Percentiles rank a stretch among this genome's conserved stretches.
phyloP scores from a whole-genome alignment of 139 green algal species.

The Desmodesmus armatus region DNA sequence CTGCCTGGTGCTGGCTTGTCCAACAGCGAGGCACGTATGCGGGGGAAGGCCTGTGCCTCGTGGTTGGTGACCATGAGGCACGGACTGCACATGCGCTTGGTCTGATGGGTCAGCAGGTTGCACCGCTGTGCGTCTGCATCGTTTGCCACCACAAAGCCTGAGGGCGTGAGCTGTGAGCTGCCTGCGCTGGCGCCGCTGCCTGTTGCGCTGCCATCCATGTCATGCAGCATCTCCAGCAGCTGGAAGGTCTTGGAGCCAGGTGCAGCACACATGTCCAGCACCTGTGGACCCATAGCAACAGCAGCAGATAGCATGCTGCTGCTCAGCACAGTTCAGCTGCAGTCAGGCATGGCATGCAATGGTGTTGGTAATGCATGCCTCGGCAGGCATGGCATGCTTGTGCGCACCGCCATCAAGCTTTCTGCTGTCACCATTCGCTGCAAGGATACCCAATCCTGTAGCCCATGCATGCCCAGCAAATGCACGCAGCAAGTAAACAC shows the following conservation, averaged over 20 bases:
- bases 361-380: too few species aligned
- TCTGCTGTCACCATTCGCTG: too few species aligned
- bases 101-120: constrained; percentile 98
- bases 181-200: constrained; percentile 1
- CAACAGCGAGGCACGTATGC: constrained; percentile 49
- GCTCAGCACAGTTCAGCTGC: too few species aligned
- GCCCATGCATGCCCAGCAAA: too few species aligned
- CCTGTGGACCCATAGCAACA: neutral
- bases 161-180: constrained; percentile 14
- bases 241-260: constrained; percentile 98
- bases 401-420: too few species aligned
- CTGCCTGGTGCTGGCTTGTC: neutral
- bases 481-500: too few species aligned
- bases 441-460: too few species aligned
- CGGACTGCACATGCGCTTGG: constrained; percentile 91
- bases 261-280: constrained; percentile 97
- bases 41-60: constrained; percentile 88
- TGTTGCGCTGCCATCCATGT: neutral
- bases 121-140: constrained; percentile 95
- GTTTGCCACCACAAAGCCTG: constrained; percentile 96
- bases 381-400: too few species aligned
- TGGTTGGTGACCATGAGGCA: constrained; percentile 96
- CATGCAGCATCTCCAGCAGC: constrained; percentile 94
- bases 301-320: too few species aligned
- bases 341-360: too few species aligned